Evolutionary conservation across 495 filamentous ascomycete species (phyloP).

Genomic region (Tuber magnatum): DNA sequence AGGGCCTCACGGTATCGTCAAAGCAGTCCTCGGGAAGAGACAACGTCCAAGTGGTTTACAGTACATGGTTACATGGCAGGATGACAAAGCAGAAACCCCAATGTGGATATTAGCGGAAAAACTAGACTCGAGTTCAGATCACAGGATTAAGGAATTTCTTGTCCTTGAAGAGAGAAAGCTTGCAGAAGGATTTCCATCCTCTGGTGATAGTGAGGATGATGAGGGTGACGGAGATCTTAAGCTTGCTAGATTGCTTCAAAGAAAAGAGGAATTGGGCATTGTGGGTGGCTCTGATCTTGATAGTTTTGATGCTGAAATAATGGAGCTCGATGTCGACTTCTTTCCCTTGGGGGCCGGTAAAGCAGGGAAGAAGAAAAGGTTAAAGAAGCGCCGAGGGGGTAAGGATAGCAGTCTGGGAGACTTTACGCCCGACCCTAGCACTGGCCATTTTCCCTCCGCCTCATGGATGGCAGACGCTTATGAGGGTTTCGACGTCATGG

Average conservation of each 20-base stretch:
- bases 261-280: slow-evolving; percentile 62
- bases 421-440: slow-evolving; percentile 19
- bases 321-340: slow-evolving; percentile 49
- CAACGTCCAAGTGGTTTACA: slow-evolving; percentile 45
- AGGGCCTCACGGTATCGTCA: slow-evolving; percentile 36
- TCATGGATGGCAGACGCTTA: slow-evolving; percentile 64
- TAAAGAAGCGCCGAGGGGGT: slow-evolving; percentile 12
- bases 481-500: slow-evolving; percentile 74
- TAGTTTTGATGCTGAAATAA: slow-evolving; percentile 48
- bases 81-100: slow-evolving; percentile 46
- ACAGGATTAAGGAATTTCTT: slow-evolving; percentile 43
- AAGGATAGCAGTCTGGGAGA: slow-evolving; percentile 6
- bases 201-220: slow-evolving; percentile 17
- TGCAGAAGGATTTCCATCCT: background rate
- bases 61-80: slow-evolving; percentile 50
- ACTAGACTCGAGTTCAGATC: slow-evolving; percentile 38
- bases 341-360: slow-evolving; percentile 10
- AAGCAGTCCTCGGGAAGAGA: slow-evolving; percentile 45
- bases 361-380: slow-evolving; percentile 31
- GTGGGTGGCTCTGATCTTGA: slow-evolving; percentile 25
- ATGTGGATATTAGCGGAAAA: slow-evolving; percentile 46
- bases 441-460: slow-evolving; percentile 53
- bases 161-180: background rate
- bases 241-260: slow-evolving; percentile 55
- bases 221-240: slow-evolving; percentile 50